Evolutionary conservation across 345 rosid species (phyloP), one percentile per base, ranked within the genome.

Genomic region (Linum tenue): DNA sequence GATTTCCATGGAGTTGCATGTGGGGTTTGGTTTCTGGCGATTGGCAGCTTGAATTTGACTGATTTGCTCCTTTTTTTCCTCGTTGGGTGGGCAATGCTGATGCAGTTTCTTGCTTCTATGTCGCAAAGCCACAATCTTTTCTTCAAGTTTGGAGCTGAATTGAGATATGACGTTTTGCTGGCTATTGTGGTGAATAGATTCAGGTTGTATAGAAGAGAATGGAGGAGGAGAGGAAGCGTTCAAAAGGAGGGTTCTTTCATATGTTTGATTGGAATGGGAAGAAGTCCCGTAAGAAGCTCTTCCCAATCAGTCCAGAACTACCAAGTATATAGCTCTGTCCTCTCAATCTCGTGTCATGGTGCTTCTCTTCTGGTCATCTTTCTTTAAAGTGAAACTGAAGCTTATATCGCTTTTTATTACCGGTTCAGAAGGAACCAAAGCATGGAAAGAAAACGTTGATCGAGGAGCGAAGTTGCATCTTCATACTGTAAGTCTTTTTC

Each of bases 221-320:
- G 95, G 92, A 86, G 78, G 85, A 78, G 17, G 86, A 87, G 72
- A 80, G 80, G 60, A 84, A 85, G 70, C 79, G 82, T 66, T 66
- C 89, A 5, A 95, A 87, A 73, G 91, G 92, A 72, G 79, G 87
- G 10, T 83, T 91, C 64, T 78, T 84, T n/a, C 68, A 82, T 64
- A 73, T 91, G 50, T 94, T 94, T 75, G 94, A 91, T 70, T 89
- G 97, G 99, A 78, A 86, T 72, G 85, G 90, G 12, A 95, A 22
- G 31, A 22, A 85, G 80, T 95, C 96, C 63, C 71, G 82, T 53
- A 91, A 89, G 86, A 91, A 86, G 79, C 79, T 85, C 51, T 83
- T 90, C 66, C 57, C 84, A 35, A 77, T 70, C 73, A 75, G 68
- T 61, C 70, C 78, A 1, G 85, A 81, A 35, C 58, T 71, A 17